Evolutionary conservation across 371 early-diverging fungal species (phyloP).

Genomic region (Circinella minor): DNA sequence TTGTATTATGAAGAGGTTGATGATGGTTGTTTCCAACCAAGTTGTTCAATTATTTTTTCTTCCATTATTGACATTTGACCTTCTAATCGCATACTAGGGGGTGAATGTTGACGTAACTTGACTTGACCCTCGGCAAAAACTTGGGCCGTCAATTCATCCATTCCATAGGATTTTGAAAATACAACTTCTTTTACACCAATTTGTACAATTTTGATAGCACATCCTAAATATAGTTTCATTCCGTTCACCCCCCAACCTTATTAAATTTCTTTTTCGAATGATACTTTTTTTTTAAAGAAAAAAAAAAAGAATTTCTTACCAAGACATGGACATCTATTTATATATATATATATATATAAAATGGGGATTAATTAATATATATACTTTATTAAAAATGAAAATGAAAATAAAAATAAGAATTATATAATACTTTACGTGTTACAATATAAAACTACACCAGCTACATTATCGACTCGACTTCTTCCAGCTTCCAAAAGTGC

Average conservation of each 20-base stretch:
- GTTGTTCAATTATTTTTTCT: not conserved
- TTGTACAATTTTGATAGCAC: conserved; percentile 97
- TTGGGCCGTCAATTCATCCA: conserved; percentile 84
- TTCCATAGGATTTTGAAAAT: conserved; percentile 85
- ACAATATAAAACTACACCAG: conserved; percentile 84
- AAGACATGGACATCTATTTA: conserved; percentile 70
- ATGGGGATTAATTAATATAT: not conserved
- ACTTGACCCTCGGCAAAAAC: conserved; percentile 86
- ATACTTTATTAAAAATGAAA: too few species aligned
- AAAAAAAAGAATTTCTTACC: conserved; percentile 42
- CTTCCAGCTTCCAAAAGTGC: conserved; percentile 95
- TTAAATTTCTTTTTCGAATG: too few species aligned
- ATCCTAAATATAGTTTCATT: conserved; percentile 55
- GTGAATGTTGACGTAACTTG: conserved; percentile 77
- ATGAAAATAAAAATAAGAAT: too few species aligned
- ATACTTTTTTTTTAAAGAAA: conserved; percentile 27
- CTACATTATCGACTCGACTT: conserved; percentile 70
- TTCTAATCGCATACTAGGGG: conserved; percentile 55
- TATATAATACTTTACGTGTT: conserved; percentile 72
- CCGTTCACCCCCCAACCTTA: too few species aligned
- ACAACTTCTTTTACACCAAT: conserved; percentile 92
- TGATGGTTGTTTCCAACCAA: not conserved
- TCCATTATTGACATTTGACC: not conserved
- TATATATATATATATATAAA: conserved; percentile 2
- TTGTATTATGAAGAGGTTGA: not conserved